Conservation (phyloP, 176 grass and related monocot species). For the Raddia guianensis region DNA sequence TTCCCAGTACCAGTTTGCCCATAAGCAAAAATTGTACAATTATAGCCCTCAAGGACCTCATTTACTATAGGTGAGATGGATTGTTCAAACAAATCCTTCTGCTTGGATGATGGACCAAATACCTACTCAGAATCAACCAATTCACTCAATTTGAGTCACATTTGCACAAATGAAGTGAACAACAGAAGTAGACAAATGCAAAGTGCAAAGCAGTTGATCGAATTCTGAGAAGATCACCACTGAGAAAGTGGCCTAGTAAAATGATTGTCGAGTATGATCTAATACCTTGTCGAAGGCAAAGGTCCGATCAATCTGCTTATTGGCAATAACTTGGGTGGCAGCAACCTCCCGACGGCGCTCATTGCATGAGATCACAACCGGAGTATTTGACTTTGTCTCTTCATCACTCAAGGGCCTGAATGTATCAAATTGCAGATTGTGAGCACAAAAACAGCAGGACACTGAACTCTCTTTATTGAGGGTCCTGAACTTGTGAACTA, state of each 20-base stretch:
- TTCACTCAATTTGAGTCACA: slow-evolving; percentile 37
- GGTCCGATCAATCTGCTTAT: slow-evolving; percentile 93
- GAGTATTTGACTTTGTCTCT: slow-evolving; percentile 78
- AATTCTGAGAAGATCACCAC: not conserved
- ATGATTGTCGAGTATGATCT: slow-evolving; percentile 18
- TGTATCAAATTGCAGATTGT: slow-evolving; percentile 24
- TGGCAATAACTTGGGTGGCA: slow-evolving; percentile 90
- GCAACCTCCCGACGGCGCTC: slow-evolving; percentile 84
- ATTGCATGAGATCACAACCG: slow-evolving; percentile 89
- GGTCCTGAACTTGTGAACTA: slow-evolving; percentile 21
- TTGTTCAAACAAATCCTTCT: slow-evolving; percentile 94
- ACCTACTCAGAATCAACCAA: slow-evolving; percentile 60
- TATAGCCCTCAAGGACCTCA: slow-evolving; percentile 99
- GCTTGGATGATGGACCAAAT: slow-evolving; percentile 85
- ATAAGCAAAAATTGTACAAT: slow-evolving; percentile 99
- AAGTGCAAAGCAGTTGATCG: not conserved
- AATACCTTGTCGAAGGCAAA: slow-evolving; percentile 95
- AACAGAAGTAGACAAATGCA: slow-evolving; percentile 23
- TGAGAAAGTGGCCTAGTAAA: not conserved
- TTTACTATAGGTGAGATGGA: slow-evolving; percentile 95
- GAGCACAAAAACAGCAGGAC: slow-evolving; percentile 35
- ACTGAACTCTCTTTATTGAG: slow-evolving; percentile 11
- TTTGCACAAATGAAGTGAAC: slow-evolving; percentile 14
- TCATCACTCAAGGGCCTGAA: slow-evolving; percentile 93
- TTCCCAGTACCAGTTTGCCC: slow-evolving; percentile 97